Conservation (phyloP, 352 stramenopile species). For the Pythium aphanidermatum region DNA sequence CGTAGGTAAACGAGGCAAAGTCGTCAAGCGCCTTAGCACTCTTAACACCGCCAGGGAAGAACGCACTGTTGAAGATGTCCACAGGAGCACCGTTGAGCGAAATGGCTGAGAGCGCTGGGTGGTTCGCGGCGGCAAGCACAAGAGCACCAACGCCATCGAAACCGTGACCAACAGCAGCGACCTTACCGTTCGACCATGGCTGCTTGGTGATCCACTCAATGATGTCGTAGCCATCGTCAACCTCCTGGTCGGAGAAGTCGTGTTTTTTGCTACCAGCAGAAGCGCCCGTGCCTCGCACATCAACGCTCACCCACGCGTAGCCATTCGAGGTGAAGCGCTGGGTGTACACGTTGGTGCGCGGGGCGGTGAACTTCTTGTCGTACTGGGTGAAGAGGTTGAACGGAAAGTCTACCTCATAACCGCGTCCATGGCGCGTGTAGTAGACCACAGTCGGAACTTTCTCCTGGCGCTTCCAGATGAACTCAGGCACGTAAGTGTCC, state of each 20-base stretch:
- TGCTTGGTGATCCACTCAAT: slow-evolving; percentile 80
- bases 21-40: slow-evolving; percentile 63
- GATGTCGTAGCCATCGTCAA: slow-evolving; percentile 67
- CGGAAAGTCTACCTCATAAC: slow-evolving; percentile 75
- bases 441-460: slow-evolving; percentile 64
- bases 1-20: slow-evolving; percentile 65
- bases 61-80: slow-evolving; percentile 61
- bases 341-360: slow-evolving; percentile 67
- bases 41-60: slow-evolving; percentile 72
- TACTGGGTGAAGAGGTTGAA: slow-evolving; percentile 68
- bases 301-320: slow-evolving; percentile 73
- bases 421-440: slow-evolving; percentile 70
- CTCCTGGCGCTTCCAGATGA: slow-evolving; percentile 49
- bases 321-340: slow-evolving; percentile 64
- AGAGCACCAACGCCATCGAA: slow-evolving; percentile 66
- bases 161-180: slow-evolving; percentile 64
- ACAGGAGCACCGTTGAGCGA: slow-evolving; percentile 64
- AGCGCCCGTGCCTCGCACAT: slow-evolving; percentile 70
- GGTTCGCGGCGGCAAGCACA: slow-evolving; percentile 46
- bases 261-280: slow-evolving; percentile 59
- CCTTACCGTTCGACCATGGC: slow-evolving; percentile 73
- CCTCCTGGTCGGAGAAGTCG: slow-evolving; percentile 65
- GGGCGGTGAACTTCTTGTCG: slow-evolving; percentile 72
- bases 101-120: slow-evolving; percentile 66
- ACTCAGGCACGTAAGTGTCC: slow-evolving; percentile 66